Evolutionary conservation across 768 basidiomycete genomes (phyloP), one percentile per base, ranked within the genome.

Genomic region (Trametes meyenii): DNA sequence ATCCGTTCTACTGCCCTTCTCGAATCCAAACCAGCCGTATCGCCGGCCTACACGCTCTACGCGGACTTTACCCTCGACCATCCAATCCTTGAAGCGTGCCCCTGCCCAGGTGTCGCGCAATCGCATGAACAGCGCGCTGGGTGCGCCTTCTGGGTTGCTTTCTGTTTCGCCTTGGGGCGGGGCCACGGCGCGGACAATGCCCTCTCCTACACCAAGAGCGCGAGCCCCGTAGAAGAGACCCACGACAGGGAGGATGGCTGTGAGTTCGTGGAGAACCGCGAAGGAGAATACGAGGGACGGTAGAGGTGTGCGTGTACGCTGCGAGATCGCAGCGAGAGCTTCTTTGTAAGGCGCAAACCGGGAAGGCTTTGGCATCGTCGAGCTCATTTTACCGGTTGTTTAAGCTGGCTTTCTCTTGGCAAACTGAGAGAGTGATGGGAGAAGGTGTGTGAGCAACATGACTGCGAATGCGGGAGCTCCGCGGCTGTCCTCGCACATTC

Each of bases 21-120:
- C 82, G 66, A 85, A 88, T 11, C 93, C 94, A 72, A 94, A 89
- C 12, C 90, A 60, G 1, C 93, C 93, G 73, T 96, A 95, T 40
- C 88, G 80, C 58, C 77, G 77, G 12, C 92, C 93, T 11, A 95
- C 81, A 33, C 85, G 80, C 42, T 79, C 81, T 1, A 89, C 87
- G 83, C 87, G 87, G 19, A 73, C 72, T 73, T 89, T 85, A 11
- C 92, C 94, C 54, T 95, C 92, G 12, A 85, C 79, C n/a, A 89
- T 77, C 92, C 91, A 94, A 6, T 69, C 74, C 50, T 74, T 74
- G 40, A 65, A 44, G 5, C 64, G 51, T 48, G 53, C 51, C 33
- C 74, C 77, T 21, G 79, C 70, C 83, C 82, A 86, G 19, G 68
- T 70, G 45, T 58, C 63, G 23, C 55, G 52, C 23, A 36, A 67